A percentile compares a stretch with the other conserved stretches of the same genome.
Evolutionary conservation across 164 flowering plant species (phyloP).

Genomic region (Vitis labrusca): DNA sequence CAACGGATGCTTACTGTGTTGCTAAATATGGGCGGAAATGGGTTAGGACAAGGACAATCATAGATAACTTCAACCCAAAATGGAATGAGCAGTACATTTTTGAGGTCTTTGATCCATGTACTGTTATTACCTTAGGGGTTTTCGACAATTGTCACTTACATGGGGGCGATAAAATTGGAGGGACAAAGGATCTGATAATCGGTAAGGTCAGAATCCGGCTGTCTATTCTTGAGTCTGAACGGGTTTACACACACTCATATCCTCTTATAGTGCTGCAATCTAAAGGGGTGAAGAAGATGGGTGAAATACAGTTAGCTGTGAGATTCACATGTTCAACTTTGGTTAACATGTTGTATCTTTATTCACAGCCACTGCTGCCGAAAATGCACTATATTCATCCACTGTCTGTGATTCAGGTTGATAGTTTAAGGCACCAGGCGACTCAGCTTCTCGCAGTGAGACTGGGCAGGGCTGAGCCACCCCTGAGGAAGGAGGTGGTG

Average conservation of each 20-base stretch:
- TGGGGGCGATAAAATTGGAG: conserved; percentile 50
- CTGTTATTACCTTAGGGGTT: conserved; percentile 73
- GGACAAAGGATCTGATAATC: conserved; percentile 60
- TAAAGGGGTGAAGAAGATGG: conserved; percentile 83
- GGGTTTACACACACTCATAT: conserved; percentile 69
- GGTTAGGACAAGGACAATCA: conserved; percentile 77
- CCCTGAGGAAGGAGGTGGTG: conserved; percentile 73
- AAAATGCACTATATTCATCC: conserved; percentile 84
- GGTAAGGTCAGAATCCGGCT: conserved; percentile 89
- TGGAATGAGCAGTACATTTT: conserved; percentile 89
- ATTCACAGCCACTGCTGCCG: conserved; percentile 73
- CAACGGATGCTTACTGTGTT: conserved; percentile 82
- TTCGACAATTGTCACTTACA: conserved; percentile 73
- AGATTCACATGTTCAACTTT: conserved; percentile 75
- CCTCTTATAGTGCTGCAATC: conserved; percentile 66
- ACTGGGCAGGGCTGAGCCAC: conserved; percentile 81
- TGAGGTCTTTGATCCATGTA: conserved; percentile 85
- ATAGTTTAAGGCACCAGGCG: conserved; percentile 85
- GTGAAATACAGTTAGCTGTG: conserved; percentile 82
- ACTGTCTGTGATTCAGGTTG: conserved; percentile 65
- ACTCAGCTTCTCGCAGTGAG: conserved; percentile 73
- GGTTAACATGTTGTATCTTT: conserved; percentile 73
- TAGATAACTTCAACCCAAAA: conserved; percentile 56
- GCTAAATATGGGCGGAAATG: conserved; percentile 89
- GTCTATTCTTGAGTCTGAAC: conserved; percentile 68